Evolutionary conservation across 2,329 filamentous ascomycete genomes (phyloP), one percentile per base, ranked within the genome.

Genomic region (Coniochaeta sp.): DNA sequence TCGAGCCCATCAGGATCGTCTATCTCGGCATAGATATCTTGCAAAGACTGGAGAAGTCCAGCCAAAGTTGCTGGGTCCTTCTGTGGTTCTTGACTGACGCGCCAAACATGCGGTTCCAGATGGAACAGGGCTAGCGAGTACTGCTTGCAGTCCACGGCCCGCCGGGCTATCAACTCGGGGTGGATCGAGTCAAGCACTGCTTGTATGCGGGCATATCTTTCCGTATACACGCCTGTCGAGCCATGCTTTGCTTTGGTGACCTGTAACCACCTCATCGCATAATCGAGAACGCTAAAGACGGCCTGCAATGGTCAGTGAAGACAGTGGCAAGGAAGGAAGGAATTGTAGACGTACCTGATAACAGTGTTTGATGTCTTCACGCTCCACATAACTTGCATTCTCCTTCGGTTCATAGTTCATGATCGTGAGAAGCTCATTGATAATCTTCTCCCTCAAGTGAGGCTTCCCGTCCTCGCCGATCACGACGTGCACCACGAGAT

Each of bases 1-100:
- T 98, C 93, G 36, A 99, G 87, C 1, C 93, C 93, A 72, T 99
- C 95, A 0, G 95, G 96, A 67, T 99, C 95, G 69, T 99, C 95
- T 62, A 99, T 98, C 67, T 97, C 90, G 1, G 91, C 91, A 73
- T 99, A 99, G 19, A 99, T 96, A 58, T 93, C 88, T 69, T 98
- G 93, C 26, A 99, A 78, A 62, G 88, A 85, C 65, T 91, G 85
- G 62, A 96, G 83, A 4, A 95, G 79, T 26, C 85, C 80, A 58
- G 89, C 80, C n/a, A 82, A 76, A 24, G 85, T 81, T 2, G 80
- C 78, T 1, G 77, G 72, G 1, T 79, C 78, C 28, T 76, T 69
- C 36, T 72, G 68, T 28, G 76, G 74, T 32, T 79, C 75, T 59
- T 79, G 72, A 62, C 80, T 76, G 59, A 79, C 78, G 60, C 93